phyloP scores from a whole-genome alignment of 192 early-diverging fungal species.

The Backusella tuberculispora region DNA sequence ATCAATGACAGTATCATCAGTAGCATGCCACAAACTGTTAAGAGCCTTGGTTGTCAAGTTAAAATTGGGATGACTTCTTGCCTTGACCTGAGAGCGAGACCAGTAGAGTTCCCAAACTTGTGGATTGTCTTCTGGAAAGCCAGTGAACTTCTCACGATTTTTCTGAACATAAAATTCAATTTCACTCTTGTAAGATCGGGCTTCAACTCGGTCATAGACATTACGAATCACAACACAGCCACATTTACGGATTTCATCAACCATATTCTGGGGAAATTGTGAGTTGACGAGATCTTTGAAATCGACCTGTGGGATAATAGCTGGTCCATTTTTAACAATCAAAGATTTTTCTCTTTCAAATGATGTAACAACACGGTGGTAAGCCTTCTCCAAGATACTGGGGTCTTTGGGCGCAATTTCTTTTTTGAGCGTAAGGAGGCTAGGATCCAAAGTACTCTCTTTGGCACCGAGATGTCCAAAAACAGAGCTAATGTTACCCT shows the following conservation, averaged over 20 bases:
- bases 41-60: conserved; percentile 18
- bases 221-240: conserved; percentile 35
- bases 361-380: neutral
- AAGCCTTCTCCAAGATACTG: conserved; percentile 2
- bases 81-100: conserved; percentile 29
- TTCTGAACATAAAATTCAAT: conserved; percentile 23
- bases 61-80: conserved; percentile 30
- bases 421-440: conserved; percentile 28
- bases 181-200: conserved; percentile 27
- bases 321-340: conserved; percentile 24
- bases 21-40: conserved; percentile 33
- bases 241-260: conserved; percentile 28
- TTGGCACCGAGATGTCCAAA: conserved; percentile 29
- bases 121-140: conserved; percentile 18
- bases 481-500: conserved; percentile 33
- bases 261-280: conserved; percentile 14
- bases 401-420: conserved; percentile 15
- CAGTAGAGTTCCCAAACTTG: conserved; percentile 40
- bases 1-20: conserved; percentile 25
- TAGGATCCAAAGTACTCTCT: conserved; percentile 20
- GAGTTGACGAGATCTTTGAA: conserved; percentile 18
- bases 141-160: conserved; percentile 1
- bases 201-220: conserved; percentile 19
- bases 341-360: conserved; percentile 27
- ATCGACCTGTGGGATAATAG: conserved; percentile 25